Percentiles rank a stretch among this genome's conserved stretches.
Conservation (phyloP, 2,329 filamentous ascomycete genomes). For the Penicillium expansum region DNA sequence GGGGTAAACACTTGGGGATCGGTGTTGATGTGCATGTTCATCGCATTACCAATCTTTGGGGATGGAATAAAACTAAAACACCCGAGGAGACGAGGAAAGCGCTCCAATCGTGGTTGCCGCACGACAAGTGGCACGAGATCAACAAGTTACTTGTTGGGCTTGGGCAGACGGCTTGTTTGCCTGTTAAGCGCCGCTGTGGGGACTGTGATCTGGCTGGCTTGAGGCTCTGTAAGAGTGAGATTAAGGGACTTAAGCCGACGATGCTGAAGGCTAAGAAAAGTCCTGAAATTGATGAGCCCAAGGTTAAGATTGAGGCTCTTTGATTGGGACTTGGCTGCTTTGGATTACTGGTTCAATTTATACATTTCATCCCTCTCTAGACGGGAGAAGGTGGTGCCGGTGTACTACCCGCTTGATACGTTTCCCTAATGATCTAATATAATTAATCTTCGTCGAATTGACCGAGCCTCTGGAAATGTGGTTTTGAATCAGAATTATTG, state of each 20-base stretch:
- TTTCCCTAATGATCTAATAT: not conserved
- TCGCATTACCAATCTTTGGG: conserved; percentile 90
- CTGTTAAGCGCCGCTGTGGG: conserved; percentile 75
- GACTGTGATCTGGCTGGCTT: conserved; percentile 76
- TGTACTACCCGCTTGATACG: too few species aligned
- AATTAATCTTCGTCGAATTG: not conserved
- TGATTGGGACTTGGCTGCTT: not conserved
- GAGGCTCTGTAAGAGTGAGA: conserved; percentile 72
- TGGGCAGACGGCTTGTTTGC: conserved; percentile 81
- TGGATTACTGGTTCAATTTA: not conserved
- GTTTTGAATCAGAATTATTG: not conserved
- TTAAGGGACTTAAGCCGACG: conserved; percentile 61
- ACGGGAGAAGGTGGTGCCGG: not conserved
- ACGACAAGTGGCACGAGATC: conserved; percentile 85
- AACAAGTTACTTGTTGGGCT: conserved; percentile 85
- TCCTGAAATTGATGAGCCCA: conserved; percentile 17
- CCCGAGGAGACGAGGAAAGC: conserved; percentile 78
- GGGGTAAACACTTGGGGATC: conserved; percentile 71
- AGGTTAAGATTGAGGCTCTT: conserved; percentile 26
- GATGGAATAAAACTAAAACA: conserved; percentile 77
- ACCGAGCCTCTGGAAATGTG: not conserved
- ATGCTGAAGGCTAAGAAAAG: conserved; percentile 46
- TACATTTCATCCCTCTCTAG: not conserved
- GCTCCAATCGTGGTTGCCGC: conserved; percentile 79
- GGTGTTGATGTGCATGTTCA: conserved; percentile 95